phyloP scores from a whole-genome alignment of 2,329 filamentous ascomycete genomes.

The Stachybotrys chlorohalonatus region DNA sequence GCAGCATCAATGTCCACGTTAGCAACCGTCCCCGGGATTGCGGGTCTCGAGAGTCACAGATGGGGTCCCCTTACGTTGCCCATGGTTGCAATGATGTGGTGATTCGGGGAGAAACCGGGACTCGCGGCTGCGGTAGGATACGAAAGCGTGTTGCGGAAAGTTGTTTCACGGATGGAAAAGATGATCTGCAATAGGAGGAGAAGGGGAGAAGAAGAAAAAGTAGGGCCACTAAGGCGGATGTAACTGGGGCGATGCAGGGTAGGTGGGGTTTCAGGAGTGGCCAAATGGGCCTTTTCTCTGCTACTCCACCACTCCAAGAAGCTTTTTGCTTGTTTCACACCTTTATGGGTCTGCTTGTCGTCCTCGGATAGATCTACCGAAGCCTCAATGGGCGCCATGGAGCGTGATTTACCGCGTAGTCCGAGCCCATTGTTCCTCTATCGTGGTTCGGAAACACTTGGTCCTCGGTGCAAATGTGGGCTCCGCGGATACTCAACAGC shows the following conservation, averaged over 20 bases:
- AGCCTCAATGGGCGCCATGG: not conserved
- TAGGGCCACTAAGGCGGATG: not conserved
- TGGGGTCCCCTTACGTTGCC: conserved; percentile 21
- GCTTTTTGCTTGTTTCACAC: no score
- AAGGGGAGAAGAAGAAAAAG: conserved; percentile 1
- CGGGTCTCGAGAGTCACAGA: not conserved
- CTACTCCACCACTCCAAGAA: not conserved
- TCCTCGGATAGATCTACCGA: not conserved
- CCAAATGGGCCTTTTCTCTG: not conserved
- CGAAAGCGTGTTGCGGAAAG: not conserved
- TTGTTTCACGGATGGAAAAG: not conserved
- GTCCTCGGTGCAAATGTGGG: not conserved
- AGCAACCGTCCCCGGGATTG: conserved; percentile 6
- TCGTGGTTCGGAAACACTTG: not conserved
- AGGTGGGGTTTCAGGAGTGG: not conserved
- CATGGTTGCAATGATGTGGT: conserved; percentile 15
- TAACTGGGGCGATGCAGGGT: not conserved
- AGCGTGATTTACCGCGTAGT: not conserved
- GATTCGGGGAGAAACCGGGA: not conserved
- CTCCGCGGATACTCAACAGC: not conserved
- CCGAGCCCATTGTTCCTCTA: not conserved
- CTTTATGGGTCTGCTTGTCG: no score
- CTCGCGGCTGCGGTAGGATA: not conserved
- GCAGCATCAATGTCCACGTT: conserved; percentile 4
- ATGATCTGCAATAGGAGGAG: conserved; percentile 1